Evolutionary conservation across 116 monocot genomes (phyloP), one percentile per base, ranked within the genome.

Genomic region (Dioscorea cayenensis): DNA sequence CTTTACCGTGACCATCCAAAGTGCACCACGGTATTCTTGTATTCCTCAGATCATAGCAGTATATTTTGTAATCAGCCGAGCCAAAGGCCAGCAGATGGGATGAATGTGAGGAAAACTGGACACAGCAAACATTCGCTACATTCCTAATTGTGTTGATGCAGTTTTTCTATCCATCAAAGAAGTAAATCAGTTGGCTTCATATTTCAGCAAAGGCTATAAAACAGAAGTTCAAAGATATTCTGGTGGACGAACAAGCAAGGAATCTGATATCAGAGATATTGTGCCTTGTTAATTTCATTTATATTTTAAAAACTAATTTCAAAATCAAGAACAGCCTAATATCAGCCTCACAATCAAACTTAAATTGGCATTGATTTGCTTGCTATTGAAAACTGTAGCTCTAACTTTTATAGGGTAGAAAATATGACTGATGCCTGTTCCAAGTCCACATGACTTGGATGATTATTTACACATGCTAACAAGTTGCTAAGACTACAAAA

Each of bases 21-120:
- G 87, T 87, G 72, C 99, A 94, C 99, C 90, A 99, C 14, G 99
- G 99, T 55, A 73, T 73, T 80, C 94, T 84, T 17, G 86, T 90
- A 80, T 91, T 76, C 59, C 94, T 77, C 48, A 94, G 82, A 83
- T 99, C 99, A 78, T 88, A 99, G 80, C 86, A 89, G 71, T 82
- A 85, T 50, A 87, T 76, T 75, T 91, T 99, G 72, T 87, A 94
- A 80, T 99, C 91, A 63, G 99, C 89, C 70, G 99, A 87, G 8
- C 99, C 99, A 72, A 99, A 99, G 28, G 94, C 85, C 82, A 99
- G 73, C 48, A 99, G 51, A 77, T 90, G 81, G 18, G 91, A 87
- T 7, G 99, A 91, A 73, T 89, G 52, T 28, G 89, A 69, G 27
- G 99, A 99, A 69, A 91, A 94, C 67, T 91, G 87, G 52, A 95